Base-by-base conservation (phyloP, 2,329 filamentous ascomycete genomes). In the Diplocarpon mali region DNA sequence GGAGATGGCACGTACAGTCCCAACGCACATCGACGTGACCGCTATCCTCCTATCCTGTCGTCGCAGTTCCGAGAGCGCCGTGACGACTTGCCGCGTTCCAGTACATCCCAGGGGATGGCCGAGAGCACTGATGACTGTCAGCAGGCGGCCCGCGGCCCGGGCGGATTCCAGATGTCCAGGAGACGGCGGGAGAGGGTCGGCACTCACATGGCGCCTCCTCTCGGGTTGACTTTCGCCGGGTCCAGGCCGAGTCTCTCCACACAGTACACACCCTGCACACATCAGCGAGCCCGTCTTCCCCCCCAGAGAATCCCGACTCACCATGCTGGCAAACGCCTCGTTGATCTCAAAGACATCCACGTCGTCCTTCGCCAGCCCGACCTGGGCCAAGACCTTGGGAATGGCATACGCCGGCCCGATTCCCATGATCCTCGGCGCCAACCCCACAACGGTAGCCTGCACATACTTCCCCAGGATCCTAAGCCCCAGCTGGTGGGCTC, bases 291-390 rank as follows among this genome's bases (percentile, higher is more conserved):
- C 20, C 20, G 7, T 24, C 20, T 24, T 24, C 20, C 20, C 20
- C 3, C 7, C 20, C 20, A 7, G 4, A 24, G 7, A 24, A 24
- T 7, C 5, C 9, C 30, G n/a, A 93, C 75, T 95, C 87, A 53
- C 80, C 86, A 96, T 96, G 47, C 84, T 90, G 36, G 90, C 90
- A 65, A 96, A 96, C 1, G 90, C 90, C 76, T 96, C 90, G 72
- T 96, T 96, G 73, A 96, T 95, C 76, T 96, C 90, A 63, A 77
- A 95, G 60, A 96, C 87, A 63, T 96, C 90, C 32, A 96, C 86
- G 55, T 95, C 89, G 43, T 90, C 80, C 65, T 80, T 83, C 61
- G 70, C 70, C 57, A 96, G 76, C 48, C 87, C 87, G 1, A 87
- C 85, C 64, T 90, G 88, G 60, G 83, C 75, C 42, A 95, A 78